These are phyloP conservation scores for Lasiodiplodia sp. DNA, from an alignment of 2,329 filamentous ascomycete species.

Conservation along the genomic window DNA sequence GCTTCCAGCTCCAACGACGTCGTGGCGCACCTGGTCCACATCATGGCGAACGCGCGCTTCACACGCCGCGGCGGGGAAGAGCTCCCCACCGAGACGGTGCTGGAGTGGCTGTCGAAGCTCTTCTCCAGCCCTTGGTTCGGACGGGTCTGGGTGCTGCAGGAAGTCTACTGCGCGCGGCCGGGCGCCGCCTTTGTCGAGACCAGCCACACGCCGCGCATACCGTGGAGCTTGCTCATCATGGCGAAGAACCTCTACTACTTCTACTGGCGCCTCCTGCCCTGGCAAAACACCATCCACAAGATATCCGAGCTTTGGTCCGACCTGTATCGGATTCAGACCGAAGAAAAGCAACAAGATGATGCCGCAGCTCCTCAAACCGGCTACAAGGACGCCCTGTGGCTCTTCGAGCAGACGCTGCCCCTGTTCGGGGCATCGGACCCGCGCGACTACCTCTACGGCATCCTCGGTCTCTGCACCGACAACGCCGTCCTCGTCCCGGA, in stretches of 20 bases:
- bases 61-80: too few species aligned
- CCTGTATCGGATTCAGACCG: neutral
- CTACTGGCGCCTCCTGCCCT: neutral
- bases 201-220: neutral
- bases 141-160: constrained; percentile 7
- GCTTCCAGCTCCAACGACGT: neutral
- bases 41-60: too few species aligned
- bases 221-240: neutral
- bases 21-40: neutral
- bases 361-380: neutral
- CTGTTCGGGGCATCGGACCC: neutral
- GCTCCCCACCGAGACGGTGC: neutral
- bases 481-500: neutral
- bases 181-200: neutral
- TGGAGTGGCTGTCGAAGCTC: neutral
- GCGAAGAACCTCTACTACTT: neutral
- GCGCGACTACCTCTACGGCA: neutral
- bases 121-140: constrained; percentile 1
- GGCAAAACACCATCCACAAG: neutral
- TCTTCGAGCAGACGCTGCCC: neutral
- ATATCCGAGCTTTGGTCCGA: neutral
- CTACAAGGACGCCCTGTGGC: neutral
- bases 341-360: too few species aligned
- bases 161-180: neutral
- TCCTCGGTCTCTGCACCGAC: neutral